Conservation (phyloP, 2,329 filamentous ascomycete genomes). For the Aspergillus hiratsukae region DNA sequence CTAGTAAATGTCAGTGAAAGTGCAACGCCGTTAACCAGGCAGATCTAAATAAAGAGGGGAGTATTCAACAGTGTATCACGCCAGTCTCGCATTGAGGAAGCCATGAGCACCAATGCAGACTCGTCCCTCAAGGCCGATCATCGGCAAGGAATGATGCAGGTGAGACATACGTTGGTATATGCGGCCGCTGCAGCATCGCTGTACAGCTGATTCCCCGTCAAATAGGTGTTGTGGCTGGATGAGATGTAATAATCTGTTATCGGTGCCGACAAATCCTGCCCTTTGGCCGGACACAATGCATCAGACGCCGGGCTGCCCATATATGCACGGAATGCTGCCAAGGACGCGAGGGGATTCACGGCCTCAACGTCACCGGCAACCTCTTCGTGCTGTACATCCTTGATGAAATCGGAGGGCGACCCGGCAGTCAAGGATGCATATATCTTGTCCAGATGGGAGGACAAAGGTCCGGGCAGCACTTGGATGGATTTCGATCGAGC, state of each 20-base stretch:
- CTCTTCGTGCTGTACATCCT: slow-evolving; percentile 19
- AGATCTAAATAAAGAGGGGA: not conserved
- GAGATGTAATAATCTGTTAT: slow-evolving; percentile 91
- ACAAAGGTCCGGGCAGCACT: slow-evolving; percentile 30
- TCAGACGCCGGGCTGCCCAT: slow-evolving; percentile 45
- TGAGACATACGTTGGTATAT: slow-evolving; percentile 64
- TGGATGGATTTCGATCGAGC: slow-evolving; percentile 1
- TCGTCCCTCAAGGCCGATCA: not conserved
- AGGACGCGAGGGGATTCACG: slow-evolving; percentile 22
- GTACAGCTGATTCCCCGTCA: slow-evolving; percentile 79
- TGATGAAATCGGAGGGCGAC: slow-evolving; percentile 20
- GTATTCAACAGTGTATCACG: not conserved
- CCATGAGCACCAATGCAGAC: not conserved
- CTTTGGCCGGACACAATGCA: slow-evolving; percentile 36
- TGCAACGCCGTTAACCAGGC: not conserved
- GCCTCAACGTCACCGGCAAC: not conserved
- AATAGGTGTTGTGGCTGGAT: slow-evolving; percentile 91
- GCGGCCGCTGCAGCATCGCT: slow-evolving; percentile 72
- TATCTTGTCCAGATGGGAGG: slow-evolving; percentile 31
- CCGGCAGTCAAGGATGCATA: slow-evolving; percentile 26
- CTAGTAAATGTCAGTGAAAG: slow-evolving; percentile 33
- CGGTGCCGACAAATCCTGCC: slow-evolving; percentile 60
- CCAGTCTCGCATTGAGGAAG: not conserved
- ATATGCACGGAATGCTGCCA: slow-evolving; percentile 46
- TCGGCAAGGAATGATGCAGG: not conserved